Percentiles rank a stretch among this genome's conserved stretches.
Evolutionary conservation across 2,329 filamentous ascomycete species (phyloP).

Genomic region (Epichloe brachyelytri): DNA sequence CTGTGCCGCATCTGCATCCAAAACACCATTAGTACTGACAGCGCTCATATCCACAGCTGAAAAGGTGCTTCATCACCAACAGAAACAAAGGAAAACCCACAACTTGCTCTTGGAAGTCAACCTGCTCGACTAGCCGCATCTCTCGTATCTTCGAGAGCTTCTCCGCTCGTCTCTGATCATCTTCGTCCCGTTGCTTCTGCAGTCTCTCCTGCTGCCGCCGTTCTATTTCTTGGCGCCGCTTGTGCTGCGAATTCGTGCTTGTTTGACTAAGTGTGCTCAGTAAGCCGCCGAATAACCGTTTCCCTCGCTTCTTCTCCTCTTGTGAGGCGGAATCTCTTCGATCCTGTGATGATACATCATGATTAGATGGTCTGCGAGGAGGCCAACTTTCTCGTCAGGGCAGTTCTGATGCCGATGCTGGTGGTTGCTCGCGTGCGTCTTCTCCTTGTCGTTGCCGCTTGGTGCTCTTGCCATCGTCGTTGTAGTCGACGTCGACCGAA

Average conservation of each 20-base stretch:
- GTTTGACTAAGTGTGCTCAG: slow-evolving; percentile 68
- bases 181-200: slow-evolving; percentile 58
- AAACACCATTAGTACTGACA: slow-evolving; percentile 7
- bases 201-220: slow-evolving; percentile 66
- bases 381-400: background rate
- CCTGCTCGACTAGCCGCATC: slow-evolving; percentile 55
- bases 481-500: slow-evolving; percentile 8
- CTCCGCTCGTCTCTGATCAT: slow-evolving; percentile 53
- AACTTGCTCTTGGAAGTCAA: slow-evolving; percentile 60
- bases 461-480: slow-evolving; percentile 10
- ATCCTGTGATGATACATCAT: slow-evolving; percentile 4
- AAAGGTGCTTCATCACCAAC: too few species aligned
- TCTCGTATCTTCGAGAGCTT: slow-evolving; percentile 49
- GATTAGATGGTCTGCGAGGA: slow-evolving; percentile 4
- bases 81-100: slow-evolving; percentile 30
- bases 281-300: slow-evolving; percentile 74
- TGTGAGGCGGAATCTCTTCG: slow-evolving; percentile 21
- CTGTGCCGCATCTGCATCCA: slow-evolving; percentile 58
- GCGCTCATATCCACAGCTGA: background rate
- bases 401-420: background rate
- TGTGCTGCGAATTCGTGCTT: slow-evolving; percentile 48
- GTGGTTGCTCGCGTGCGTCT: slow-evolving; percentile 9
- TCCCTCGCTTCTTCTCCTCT: slow-evolving; percentile 75
- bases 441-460: slow-evolving; percentile 11
- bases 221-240: slow-evolving; percentile 67